Conservation (phyloP, 2,329 filamentous ascomycete genomes). For the Fusarium sp. region DNA sequence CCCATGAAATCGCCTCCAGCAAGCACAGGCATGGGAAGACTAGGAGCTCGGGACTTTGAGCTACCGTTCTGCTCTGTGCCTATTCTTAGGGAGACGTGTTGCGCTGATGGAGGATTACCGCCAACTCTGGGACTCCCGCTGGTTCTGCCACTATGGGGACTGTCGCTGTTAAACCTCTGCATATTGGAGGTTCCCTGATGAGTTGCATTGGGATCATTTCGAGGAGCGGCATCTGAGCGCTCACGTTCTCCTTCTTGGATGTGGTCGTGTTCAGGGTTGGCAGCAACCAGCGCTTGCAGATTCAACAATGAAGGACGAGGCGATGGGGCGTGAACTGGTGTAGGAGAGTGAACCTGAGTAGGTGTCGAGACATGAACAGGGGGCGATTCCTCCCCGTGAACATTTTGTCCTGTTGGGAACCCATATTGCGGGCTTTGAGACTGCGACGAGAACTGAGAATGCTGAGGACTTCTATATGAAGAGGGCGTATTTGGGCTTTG, state of each 20-base stretch:
- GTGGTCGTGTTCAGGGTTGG: neutral
- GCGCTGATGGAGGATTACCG: neutral
- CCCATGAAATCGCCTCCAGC: neutral
- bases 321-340: slow-evolving; percentile 19
- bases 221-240: neutral
- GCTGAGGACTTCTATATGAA: slow-evolving; percentile 15
- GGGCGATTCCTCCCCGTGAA: slow-evolving; percentile 14
- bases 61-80: slow-evolving; percentile 4
- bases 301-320: slow-evolving; percentile 23
- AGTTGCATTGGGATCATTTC: neutral
- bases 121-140: slow-evolving; percentile 10
- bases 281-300: slow-evolving; percentile 15
- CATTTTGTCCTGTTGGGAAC: slow-evolving; percentile 3
- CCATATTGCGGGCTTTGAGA: slow-evolving; percentile 9
- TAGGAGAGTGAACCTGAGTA: slow-evolving; percentile 15
- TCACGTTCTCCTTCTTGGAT: neutral
- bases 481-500: slow-evolving; percentile 38
- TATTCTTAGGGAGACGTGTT: slow-evolving; percentile 4
- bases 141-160: slow-evolving; percentile 9
- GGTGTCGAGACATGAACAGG: slow-evolving; percentile 27
- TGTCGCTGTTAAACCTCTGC: slow-evolving; percentile 18
- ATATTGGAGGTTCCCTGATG: neutral
- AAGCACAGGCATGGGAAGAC: neutral
- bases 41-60: slow-evolving; percentile 1
- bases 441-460: slow-evolving; percentile 17